phyloP scores from a whole-genome alignment of 768 basidiomycete species.

The Psilocybe azurescens region DNA sequence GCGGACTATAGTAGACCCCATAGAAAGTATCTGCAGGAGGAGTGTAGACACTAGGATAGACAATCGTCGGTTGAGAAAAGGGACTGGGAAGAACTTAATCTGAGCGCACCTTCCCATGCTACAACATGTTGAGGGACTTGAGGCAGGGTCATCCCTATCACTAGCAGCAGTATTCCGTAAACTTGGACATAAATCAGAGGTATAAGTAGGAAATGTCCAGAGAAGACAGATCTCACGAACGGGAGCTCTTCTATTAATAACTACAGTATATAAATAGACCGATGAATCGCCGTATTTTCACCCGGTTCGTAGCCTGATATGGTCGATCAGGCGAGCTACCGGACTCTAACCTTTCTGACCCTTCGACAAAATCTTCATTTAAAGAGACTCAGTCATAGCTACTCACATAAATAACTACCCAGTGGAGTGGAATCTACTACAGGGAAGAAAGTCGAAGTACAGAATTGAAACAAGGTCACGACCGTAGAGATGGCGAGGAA shows the following conservation, averaged over 20 bases:
- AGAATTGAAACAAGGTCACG: not conserved
- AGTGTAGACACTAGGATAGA: conserved; percentile 2
- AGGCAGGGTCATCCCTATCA: not conserved
- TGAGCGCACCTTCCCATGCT: conserved; percentile 4
- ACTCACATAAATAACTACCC: not conserved
- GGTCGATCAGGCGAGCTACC: not conserved
- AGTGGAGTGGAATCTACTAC: not conserved
- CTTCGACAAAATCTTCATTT: not conserved
- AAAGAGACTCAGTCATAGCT: not conserved
- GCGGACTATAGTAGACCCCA: conserved; percentile 22
- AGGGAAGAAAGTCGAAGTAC: not conserved
- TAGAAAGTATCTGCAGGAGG: not conserved
- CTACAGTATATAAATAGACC: not conserved
- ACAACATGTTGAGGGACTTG: not conserved
- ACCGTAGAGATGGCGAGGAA: not conserved
- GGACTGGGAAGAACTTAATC: not conserved
- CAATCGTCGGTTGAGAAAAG: not conserved
- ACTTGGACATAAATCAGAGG: not conserved
- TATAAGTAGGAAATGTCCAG: conserved; percentile 1
- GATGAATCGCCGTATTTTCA: not conserved
- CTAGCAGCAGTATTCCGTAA: not conserved
- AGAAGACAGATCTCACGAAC: conserved; percentile 2
- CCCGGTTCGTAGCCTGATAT: not conserved
- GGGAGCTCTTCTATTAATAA: not conserved
- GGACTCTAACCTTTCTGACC: not conserved